A percentile compares a stretch with the other conserved stretches of the same genome.
Evolutionary conservation across 768 basidiomycete genomes (phyloP).

Genomic region (Postia placenta): DNA sequence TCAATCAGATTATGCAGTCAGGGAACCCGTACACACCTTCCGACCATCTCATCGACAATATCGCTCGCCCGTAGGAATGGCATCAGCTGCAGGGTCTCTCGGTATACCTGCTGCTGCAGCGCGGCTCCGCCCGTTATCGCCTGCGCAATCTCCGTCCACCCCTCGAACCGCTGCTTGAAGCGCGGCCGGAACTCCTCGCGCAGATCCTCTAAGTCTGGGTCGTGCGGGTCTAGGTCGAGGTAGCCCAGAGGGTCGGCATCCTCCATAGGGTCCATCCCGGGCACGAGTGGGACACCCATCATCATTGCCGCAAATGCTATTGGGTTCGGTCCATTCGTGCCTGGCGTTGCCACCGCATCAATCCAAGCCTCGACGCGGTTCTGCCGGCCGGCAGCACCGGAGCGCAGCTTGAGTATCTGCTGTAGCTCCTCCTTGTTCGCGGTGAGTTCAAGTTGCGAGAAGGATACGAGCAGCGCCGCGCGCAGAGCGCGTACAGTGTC

Average conservation of each 20-base stretch:
- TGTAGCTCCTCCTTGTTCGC: constrained; percentile 34
- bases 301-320: constrained; percentile 64
- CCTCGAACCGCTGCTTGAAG: constrained; percentile 49
- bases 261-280: constrained; percentile 32
- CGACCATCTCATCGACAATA: constrained; percentile 49
- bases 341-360: constrained; percentile 38
- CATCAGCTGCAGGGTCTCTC: constrained; percentile 44
- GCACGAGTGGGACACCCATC: constrained; percentile 44
- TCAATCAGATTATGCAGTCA: background rate
- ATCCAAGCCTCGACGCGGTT: constrained; percentile 49
- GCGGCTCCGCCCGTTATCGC: constrained; percentile 33
- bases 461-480: constrained; percentile 37
- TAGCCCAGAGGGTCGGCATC: constrained; percentile 43
- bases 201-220: constrained; percentile 54
- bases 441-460: constrained; percentile 41
- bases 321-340: constrained; percentile 33
- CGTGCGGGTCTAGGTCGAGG: constrained; percentile 44
- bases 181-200: constrained; percentile 56
- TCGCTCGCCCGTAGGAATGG: constrained; percentile 49
- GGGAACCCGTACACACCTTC: constrained; percentile 31
- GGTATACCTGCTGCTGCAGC: constrained; percentile 36
- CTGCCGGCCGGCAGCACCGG: constrained; percentile 32
- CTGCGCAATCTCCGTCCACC: constrained; percentile 42
- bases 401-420: constrained; percentile 39
- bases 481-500: constrained; percentile 39